Evolutionary conservation across 2,329 filamentous ascomycete genomes (phyloP).

Genomic region (Dothideomycetidae sp.): DNA sequence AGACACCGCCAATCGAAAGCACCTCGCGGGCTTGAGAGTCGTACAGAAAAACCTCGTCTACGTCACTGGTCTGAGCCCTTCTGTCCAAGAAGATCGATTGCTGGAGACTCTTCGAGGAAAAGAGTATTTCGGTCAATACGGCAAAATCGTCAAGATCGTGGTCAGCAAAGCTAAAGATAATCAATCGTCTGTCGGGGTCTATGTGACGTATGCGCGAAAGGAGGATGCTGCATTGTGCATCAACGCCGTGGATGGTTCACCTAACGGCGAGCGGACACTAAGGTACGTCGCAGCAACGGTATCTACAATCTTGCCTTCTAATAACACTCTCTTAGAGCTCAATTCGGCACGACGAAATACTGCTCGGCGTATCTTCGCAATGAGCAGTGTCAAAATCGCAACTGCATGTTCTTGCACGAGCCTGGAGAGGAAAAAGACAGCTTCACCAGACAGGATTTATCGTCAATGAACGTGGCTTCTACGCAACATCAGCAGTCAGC

Average conservation of each 20-base stretch:
- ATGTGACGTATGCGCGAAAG: conserved; percentile 92
- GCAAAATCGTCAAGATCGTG: conserved; percentile 96
- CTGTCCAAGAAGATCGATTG: conserved; percentile 80
- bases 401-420: conserved; percentile 97
- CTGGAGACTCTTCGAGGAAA: conserved; percentile 78
- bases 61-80: conserved; percentile 85
- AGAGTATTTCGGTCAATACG: conserved; percentile 96
- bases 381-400: conserved; percentile 85
- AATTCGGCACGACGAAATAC: conserved; percentile 91
- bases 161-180: conserved; percentile 88
- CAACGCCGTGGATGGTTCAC: conserved; percentile 76
- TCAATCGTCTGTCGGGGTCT: conserved; percentile 84
- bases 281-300: conserved; percentile 42
- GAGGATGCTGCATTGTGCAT: conserved; percentile 85
- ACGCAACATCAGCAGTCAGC: conserved; percentile 47
- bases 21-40: conserved; percentile 84
- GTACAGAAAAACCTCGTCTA: conserved; percentile 99
- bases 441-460: conserved; percentile 86
- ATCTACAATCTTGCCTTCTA: background rate
- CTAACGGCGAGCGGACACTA: conserved; percentile 75
- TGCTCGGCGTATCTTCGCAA: conserved; percentile 93
- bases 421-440: conserved; percentile 96
- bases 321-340: conserved; percentile 34
- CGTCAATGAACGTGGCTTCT: conserved; percentile 81
- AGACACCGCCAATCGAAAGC: conserved; percentile 89